A percentile compares a stretch with the other conserved stretches of the same genome.
phyloP scores from a whole-genome alignment of 78 protist genomes.

The Diacronema lutheri region DNA sequence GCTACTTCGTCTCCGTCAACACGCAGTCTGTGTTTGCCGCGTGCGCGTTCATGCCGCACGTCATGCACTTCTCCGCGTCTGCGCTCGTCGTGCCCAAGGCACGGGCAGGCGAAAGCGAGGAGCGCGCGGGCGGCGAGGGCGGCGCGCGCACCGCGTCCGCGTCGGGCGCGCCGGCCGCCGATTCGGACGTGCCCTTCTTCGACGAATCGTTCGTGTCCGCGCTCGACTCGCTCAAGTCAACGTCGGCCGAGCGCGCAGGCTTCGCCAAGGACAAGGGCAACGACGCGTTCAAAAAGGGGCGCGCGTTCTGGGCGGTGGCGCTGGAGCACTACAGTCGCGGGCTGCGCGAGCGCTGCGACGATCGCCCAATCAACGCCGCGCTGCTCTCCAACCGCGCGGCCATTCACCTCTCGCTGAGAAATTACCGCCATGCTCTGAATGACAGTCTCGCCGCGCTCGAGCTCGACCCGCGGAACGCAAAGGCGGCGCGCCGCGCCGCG shows the following conservation, averaged over 20 bases:
- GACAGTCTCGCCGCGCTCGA: background rate
- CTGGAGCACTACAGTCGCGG: background rate
- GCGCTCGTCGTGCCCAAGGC: background rate
- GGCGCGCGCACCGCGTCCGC: background rate
- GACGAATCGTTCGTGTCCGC: background rate
- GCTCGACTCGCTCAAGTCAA: background rate
- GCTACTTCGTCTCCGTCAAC: background rate
- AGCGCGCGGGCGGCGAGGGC: background rate
- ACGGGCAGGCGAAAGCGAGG: background rate
- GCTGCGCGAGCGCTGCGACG: background rate
- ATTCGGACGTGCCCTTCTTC: background rate
- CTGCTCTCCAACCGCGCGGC: slow-evolving; percentile 8
- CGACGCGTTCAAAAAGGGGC: background rate
- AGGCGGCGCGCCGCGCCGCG: background rate
- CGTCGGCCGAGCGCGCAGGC: background rate
- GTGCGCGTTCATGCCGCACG: no score
- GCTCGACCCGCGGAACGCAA: background rate
- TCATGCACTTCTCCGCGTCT: no score
- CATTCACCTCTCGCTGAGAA: background rate
- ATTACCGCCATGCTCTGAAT: background rate
- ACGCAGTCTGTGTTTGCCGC: no score
- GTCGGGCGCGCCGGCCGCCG: background rate
- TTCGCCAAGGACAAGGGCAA: background rate
- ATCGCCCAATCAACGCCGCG: background rate
- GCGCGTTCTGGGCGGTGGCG: background rate